Base-by-base conservation (phyloP, 768 basidiomycete species). In the Boletus reticuloceps region DNA sequence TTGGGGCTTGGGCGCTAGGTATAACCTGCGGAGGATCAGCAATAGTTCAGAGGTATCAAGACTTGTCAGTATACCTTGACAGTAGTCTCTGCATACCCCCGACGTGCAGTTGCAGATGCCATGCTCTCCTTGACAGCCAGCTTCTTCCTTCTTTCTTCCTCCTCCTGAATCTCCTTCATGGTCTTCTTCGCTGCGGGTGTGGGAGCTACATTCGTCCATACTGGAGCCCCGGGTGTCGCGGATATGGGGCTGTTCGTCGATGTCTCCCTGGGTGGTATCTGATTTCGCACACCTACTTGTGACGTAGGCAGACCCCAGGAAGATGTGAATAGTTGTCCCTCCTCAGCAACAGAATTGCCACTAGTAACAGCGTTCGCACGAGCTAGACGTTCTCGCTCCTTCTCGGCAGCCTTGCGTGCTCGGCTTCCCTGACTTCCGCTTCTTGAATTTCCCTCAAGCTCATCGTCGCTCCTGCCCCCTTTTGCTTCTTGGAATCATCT, bases 131-230 rank as follows among this genome's bases (percentile, higher is more conserved):
- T 87, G 8, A 75, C 72, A 1, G 77, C 77, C 29, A 74, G 63
- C 71, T 86, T 89, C 78, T 93, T 94, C 58, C 88, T 81, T 59
- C 77, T 82, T 72, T 96, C 93, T 67, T 99, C 97, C 64, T 99
- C 97, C 72, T 98, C 96, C 67, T 96, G 92, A 39, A 99, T 99
- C 76, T 99, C 94, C 77, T 96, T 98, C 87, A 99, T 88, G 2
- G 91, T 91, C 79, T 94, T 97, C 78, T 93, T 95, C 8, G 80
- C 68, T 4, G 76, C 68, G 11, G 75, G 74, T 8, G 79, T 70
- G 65, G 84, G 86, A 25, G 72, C 73, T 16, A 81, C 74, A 62
- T 79, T 84, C 11, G 86, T 88, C 92, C 94, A 96, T 19, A 91
- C 92, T 16, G 84, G 80, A 11, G 66, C 50, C 20, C 71, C 49